These are phyloP conservation scores for Phytopythium helicoides DNA, from an alignment of 352 stramenopile genomes.

Conservation along the genomic window DNA sequence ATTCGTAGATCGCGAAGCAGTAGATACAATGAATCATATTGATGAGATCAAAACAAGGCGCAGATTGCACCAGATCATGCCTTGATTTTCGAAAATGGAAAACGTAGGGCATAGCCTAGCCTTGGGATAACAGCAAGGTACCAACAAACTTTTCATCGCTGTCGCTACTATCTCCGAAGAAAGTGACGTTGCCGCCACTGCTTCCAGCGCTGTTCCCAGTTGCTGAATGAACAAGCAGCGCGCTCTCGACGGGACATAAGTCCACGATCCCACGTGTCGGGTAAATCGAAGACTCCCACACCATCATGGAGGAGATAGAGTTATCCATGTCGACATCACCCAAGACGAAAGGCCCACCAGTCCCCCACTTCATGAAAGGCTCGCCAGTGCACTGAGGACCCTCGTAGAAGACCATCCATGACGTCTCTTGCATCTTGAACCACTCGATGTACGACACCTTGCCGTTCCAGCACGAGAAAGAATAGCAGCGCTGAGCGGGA, in stretches of 20 bases:
- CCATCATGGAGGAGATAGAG: not conserved
- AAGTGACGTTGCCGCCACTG: not conserved
- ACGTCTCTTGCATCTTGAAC: not conserved
- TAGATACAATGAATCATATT: too few species aligned
- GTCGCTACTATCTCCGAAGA: not conserved
- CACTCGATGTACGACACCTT: not conserved
- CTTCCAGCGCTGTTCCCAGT: not conserved
- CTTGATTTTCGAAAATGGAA: too few species aligned
- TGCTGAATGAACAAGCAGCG: not conserved
- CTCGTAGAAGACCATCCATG: not conserved
- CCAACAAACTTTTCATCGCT: too few species aligned
- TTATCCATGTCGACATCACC: not conserved
- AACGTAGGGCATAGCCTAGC: too few species aligned
- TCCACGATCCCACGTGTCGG: not conserved
- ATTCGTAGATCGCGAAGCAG: too few species aligned
- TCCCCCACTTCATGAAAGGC: not conserved
- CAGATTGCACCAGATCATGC: too few species aligned
- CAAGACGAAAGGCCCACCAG: not conserved
- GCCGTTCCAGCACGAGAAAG: constrained; percentile 1
- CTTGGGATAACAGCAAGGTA: too few species aligned
- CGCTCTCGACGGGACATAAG: not conserved
- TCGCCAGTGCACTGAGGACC: not conserved
- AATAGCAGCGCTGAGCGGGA: constrained; percentile 1
- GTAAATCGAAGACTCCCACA: constrained; percentile 1
- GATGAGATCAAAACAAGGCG: too few species aligned